phyloP scores from a whole-genome alignment of 306 rosid genomes.

The Vigna unguiculata region DNA sequence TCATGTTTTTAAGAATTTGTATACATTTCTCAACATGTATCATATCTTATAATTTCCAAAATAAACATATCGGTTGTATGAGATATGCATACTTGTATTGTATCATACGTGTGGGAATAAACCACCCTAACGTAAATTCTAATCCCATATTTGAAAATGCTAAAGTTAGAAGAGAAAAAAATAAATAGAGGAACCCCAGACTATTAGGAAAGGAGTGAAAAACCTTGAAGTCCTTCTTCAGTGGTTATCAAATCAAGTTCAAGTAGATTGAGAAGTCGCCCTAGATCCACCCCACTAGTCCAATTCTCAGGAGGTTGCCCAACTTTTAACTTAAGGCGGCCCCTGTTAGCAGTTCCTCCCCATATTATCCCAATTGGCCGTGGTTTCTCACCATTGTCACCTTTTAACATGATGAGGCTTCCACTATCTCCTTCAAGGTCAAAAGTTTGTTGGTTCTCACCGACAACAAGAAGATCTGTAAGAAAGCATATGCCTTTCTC shows the following conservation, averaged over 20 bases:
- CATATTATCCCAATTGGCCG: slow-evolving; percentile 95
- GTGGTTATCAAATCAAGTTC: slow-evolving; percentile 94
- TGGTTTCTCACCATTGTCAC: slow-evolving; percentile 82
- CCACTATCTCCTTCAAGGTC: slow-evolving; percentile 99
- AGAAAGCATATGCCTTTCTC: slow-evolving; percentile 99
- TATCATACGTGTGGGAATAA: slow-evolving; percentile 2
- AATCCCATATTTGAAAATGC: slow-evolving; percentile 22
- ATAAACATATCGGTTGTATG: no score
- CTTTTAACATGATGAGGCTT: slow-evolving; percentile 90
- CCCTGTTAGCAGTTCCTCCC: slow-evolving; percentile 99
- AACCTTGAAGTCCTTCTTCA: slow-evolving; percentile 93
- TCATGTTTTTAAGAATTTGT: no score
- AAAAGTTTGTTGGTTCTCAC: slow-evolving; percentile 98
- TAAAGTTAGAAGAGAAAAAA: neutral
- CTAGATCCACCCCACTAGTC: slow-evolving; percentile 99
- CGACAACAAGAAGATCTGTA: slow-evolving; percentile 97
- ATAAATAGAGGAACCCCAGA: neutral
- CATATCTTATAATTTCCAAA: no score
- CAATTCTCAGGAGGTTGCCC: slow-evolving; percentile 99
- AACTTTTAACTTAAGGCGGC: slow-evolving; percentile 91
- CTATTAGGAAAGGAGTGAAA: slow-evolving; percentile 38
- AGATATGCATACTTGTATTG: no score
- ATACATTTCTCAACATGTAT: no score
- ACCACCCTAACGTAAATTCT: slow-evolving; percentile 19
- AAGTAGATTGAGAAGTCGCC: slow-evolving; percentile 93